These are phyloP conservation scores for Raphanus sativus DNA, from an alignment of 345 rosid genomes.

Conservation along the genomic window DNA sequence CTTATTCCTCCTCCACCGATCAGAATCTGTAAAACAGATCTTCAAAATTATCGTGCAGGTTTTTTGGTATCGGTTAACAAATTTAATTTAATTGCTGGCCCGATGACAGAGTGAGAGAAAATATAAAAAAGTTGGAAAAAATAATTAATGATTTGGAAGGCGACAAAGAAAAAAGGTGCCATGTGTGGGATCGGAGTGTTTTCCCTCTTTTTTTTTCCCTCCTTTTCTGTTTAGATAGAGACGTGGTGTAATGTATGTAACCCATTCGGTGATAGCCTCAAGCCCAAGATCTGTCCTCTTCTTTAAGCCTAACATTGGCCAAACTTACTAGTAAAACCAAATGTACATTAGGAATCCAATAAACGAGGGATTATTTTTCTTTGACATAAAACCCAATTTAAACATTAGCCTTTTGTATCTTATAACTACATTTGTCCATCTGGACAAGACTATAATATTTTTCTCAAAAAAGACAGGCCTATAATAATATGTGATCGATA, in stretches of 20 bases:
- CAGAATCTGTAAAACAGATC: not conserved
- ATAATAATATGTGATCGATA: not conserved
- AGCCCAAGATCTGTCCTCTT: not conserved
- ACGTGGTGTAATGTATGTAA: constrained; percentile 16
- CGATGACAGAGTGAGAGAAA: constrained; percentile 13
- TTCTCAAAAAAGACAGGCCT: too few species aligned
- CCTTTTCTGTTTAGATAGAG: constrained; percentile 19
- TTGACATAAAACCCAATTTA: too few species aligned
- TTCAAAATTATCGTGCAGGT: constrained; percentile 1
- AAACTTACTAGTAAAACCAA: not conserved
- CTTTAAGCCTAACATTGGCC: not conserved
- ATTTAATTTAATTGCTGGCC: constrained; percentile 3
- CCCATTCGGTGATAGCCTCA: not conserved
- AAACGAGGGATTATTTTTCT: too few species aligned
- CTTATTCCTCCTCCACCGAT: constrained; percentile 9
- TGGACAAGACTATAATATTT: not conserved
- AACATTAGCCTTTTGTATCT: not conserved
- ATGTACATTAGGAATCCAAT: not conserved
- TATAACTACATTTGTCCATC: not conserved
- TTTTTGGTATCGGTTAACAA: constrained; percentile 20
- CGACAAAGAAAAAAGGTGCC: constrained; percentile 37
- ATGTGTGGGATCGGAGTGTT: not conserved
- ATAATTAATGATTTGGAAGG: constrained; percentile 32
- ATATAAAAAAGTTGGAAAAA: not conserved
- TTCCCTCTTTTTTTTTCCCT: not conserved